Conservation (phyloP, 495 filamentous ascomycete genomes). For the Penicillium canariense region DNA sequence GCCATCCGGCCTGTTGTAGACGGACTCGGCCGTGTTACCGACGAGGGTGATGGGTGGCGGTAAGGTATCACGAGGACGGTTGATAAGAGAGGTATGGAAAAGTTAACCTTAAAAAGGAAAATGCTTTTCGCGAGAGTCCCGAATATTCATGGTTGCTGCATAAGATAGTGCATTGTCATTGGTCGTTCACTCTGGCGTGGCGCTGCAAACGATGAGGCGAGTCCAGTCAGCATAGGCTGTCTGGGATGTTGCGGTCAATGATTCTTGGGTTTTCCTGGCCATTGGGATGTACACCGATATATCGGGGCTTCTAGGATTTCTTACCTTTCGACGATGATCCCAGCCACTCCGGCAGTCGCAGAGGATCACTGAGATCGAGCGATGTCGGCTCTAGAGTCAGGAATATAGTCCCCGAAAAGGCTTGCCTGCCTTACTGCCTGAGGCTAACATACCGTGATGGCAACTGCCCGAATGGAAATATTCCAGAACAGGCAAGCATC, state of each 20-base stretch:
- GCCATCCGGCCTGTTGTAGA: background rate
- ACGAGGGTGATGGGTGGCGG: background rate
- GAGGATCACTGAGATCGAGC: background rate
- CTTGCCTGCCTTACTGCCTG: background rate
- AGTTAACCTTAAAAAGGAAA: background rate
- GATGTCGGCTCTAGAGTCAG: background rate
- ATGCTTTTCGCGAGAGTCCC: background rate
- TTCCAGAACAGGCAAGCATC: background rate
- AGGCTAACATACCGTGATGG: background rate
- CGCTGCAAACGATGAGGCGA: background rate
- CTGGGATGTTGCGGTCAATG: background rate
- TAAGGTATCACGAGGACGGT: background rate
- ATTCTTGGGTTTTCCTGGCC: background rate
- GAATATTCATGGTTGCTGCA: background rate
- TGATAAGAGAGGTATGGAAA: background rate
- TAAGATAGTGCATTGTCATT: background rate
- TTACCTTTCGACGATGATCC: too few relatives aligned
- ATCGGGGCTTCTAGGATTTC: background rate
- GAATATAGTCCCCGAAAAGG: background rate
- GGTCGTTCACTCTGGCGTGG: background rate
- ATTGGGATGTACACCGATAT: background rate
- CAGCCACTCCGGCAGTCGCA: too few relatives aligned
- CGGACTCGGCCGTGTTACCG: slow-evolving; percentile 5
- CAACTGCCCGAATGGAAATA: background rate
- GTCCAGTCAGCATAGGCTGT: background rate